These are phyloP conservation scores for Fomes fomentarius DNA, from an alignment of 1,284 basidiomycete species.

Conservation along the genomic window DNA sequence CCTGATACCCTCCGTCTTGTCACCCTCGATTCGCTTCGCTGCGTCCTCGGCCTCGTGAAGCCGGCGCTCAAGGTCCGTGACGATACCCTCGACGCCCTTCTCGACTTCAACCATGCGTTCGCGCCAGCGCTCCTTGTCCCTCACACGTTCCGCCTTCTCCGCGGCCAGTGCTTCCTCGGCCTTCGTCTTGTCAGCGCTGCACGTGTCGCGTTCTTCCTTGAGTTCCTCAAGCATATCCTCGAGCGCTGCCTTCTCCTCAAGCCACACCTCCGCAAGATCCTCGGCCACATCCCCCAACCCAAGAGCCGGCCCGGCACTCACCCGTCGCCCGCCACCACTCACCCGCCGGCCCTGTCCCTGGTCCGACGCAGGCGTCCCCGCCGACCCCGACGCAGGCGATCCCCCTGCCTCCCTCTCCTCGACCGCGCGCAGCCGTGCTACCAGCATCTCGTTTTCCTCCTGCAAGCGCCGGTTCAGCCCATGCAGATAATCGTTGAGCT, in stretches of 20 bases:
- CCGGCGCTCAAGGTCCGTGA: constrained; percentile 64
- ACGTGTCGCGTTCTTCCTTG: constrained; percentile 45
- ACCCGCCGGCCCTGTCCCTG: constrained; percentile 25
- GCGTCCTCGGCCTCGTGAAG: constrained; percentile 53
- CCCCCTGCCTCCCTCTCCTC: constrained; percentile 34
- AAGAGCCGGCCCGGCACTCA: constrained; percentile 50
- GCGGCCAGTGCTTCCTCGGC: constrained; percentile 46
- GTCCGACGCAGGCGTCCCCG: constrained; percentile 15
- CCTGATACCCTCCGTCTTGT: constrained; percentile 48
- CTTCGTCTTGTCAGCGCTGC: constrained; percentile 41
- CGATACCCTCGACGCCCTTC: constrained; percentile 63
- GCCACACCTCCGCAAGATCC: constrained; percentile 61
- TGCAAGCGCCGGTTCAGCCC: constrained; percentile 78
- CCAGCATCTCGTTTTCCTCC: constrained; percentile 76
- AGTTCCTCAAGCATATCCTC: constrained; percentile 53
- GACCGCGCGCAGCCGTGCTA: constrained; percentile 48
- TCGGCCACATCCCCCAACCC: constrained; percentile 62
- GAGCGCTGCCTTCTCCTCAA: constrained; percentile 60
- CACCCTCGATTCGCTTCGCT: constrained; percentile 42
- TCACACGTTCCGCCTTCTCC: constrained; percentile 56
- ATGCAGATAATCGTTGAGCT: constrained; percentile 82
- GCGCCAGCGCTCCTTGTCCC: constrained; percentile 69
- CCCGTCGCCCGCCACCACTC: constrained; percentile 40
- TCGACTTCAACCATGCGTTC: constrained; percentile 71
- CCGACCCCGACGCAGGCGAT: constrained; percentile 8